Evolutionary conservation across 2,329 filamentous ascomycete species (phyloP).

Genomic region (Claviceps humidiphila): DNA sequence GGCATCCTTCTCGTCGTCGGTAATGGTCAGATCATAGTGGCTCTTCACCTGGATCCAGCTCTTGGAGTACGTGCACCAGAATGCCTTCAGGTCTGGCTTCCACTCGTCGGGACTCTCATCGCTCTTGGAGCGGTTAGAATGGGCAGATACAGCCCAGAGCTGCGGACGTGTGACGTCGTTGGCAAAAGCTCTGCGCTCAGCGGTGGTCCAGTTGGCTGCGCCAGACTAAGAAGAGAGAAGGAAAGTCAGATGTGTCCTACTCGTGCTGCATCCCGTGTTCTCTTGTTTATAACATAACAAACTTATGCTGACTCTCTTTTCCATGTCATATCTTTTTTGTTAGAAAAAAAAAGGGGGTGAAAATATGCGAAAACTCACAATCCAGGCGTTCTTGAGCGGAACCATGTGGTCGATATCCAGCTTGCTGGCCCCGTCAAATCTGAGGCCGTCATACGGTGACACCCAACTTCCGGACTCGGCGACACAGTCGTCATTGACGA

Average conservation of each 20-base stretch:
- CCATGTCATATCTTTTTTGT: too few species aligned
- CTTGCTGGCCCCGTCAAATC: constrained; percentile 54
- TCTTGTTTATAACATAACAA: too few species aligned
- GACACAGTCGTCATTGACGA: constrained; percentile 44
- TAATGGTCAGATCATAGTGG: constrained; percentile 56
- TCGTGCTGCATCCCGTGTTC: too few species aligned
- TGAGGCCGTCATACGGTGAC: constrained; percentile 60
- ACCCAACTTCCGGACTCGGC: constrained; percentile 55
- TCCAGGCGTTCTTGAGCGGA: constrained; percentile 69
- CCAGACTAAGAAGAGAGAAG: constrained; percentile 40
- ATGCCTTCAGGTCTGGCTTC: constrained; percentile 57
- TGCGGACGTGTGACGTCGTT: constrained; percentile 68
- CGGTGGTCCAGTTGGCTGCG: constrained; percentile 57
- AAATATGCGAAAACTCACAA: constrained; percentile 29
- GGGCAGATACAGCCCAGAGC: constrained; percentile 66
- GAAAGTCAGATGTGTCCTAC: background rate
- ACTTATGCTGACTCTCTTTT: background rate
- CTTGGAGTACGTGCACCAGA: constrained; percentile 66
- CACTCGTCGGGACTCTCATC: constrained; percentile 61
- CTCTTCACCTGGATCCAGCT: constrained; percentile 71
- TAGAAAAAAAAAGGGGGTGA: background rate
- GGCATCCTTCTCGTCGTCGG: constrained; percentile 57
- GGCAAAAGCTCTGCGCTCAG: constrained; percentile 54
- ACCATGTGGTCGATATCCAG: constrained; percentile 79
- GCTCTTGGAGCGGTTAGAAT: constrained; percentile 61